Conservation (phyloP, 208 protist genomes). For the Leishmania tarentolae region DNA sequence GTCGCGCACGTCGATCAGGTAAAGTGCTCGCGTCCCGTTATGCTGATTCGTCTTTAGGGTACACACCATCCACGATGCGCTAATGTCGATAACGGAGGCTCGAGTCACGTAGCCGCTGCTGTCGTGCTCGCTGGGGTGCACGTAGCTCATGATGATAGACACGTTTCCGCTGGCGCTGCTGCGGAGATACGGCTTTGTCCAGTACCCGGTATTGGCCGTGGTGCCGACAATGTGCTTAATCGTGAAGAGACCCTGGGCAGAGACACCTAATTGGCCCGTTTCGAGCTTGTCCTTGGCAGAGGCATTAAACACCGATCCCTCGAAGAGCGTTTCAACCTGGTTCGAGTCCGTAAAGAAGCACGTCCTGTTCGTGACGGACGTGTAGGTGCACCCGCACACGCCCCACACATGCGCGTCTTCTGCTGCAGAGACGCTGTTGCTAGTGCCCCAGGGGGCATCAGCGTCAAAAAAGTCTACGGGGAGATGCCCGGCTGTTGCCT, state of each 20-base stretch:
- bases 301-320: conserved; percentile 17
- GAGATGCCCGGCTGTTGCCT: background rate
- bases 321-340: conserved; percentile 35
- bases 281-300: conserved; percentile 2
- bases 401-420: conserved; percentile 29
- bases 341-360: conserved; percentile 49
- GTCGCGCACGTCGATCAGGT: conserved; percentile 51
- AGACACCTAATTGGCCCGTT: conserved; percentile 17
- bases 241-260: conserved; percentile 32
- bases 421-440: background rate
- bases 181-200: conserved; percentile 47
- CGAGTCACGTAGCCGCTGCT: conserved; percentile 26
- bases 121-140: conserved; percentile 38
- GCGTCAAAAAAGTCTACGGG: background rate
- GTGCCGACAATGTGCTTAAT: conserved; percentile 17
- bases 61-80: conserved; percentile 30
- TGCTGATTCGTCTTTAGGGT: conserved; percentile 30
- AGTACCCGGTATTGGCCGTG: conserved; percentile 27
- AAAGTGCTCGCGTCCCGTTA: conserved; percentile 38
- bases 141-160: conserved; percentile 38
- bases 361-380: conserved; percentile 13
- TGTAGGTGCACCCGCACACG: conserved; percentile 41
- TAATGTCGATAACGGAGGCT: conserved; percentile 41
- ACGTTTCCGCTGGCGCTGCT: conserved; percentile 23
- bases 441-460: background rate